Base-by-base conservation (phyloP, 805 yeast genomes). In the Saturnispora zaruensis region DNA sequence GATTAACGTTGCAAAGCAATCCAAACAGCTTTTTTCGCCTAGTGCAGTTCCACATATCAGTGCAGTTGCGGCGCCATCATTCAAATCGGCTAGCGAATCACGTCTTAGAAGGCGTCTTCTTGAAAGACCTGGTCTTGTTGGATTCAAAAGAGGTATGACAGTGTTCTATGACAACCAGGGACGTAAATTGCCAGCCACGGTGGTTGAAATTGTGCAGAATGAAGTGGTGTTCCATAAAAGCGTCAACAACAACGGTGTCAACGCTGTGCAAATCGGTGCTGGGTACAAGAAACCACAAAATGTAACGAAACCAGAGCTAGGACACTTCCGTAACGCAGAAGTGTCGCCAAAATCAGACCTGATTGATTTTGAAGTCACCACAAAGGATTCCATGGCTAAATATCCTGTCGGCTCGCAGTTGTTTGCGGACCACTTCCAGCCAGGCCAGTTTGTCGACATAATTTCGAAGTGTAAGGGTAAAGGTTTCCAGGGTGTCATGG, bases 401-500 rank as follows among this genome's bases (percentile, higher is more conserved):
- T 66, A 87, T 48, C 86, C 89, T 11, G 68, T 82, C 7, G 97
- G 97, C 4, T 81, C 89, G 2, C 79, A 81, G 59, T 68, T 93
- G 50, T 77, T 71, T 49, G 96, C 96, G 2, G 89, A 87, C 62
- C 90, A 84, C 66, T 91, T 91, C 65, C 76, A 80, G 51, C 73
- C 71, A 16, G 98, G 97, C 28, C 93, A 88, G 66, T 77, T 71
- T 52, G 90, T 93, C 25, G 99, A 93, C 64, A 71, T 88, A 48
- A 76, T 80, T 63, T 84, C 90, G 14, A 74, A 76, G 18, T 74
- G 90, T 47, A 91, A 88, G 66, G 99, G 99, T 69, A 93, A 93
- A 68, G 99, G 99, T 9, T 88, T 88, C 66, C 87, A 90, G 21
- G 99, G 99, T 79, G 98, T 91, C 23, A 93, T 93, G 96, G 91